Percentiles rank a stretch among this genome's conserved stretches.
These are phyloP conservation scores for Alloteropsis angusta DNA, from an alignment of 202 grass and related monocot species.

Conservation along the genomic window DNA sequence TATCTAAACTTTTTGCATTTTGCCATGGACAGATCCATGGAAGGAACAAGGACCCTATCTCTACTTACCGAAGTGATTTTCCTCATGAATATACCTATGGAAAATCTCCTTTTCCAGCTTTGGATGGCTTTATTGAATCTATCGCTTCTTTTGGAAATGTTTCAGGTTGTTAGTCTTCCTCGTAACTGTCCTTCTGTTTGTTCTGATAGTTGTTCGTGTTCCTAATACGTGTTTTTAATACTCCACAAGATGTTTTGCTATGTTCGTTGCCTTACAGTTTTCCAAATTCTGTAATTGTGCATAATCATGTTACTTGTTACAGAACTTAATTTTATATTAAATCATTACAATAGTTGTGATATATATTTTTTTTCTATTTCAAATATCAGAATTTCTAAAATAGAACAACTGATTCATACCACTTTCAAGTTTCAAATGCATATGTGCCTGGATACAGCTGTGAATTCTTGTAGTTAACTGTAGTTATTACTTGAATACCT, in stretches of 20 bases:
- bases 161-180: slow-evolving; percentile 58
- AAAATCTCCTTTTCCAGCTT: slow-evolving; percentile 86
- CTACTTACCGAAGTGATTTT: slow-evolving; percentile 65
- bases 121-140: slow-evolving; percentile 81
- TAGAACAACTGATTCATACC: background rate
- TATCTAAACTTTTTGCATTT: slow-evolving; percentile 3
- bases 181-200: background rate
- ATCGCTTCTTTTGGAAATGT: slow-evolving; percentile 70
- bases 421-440: background rate
- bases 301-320: background rate
- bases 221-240: background rate
- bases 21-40: slow-evolving; percentile 47
- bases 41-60: slow-evolving; percentile 27
- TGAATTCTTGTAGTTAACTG: background rate
- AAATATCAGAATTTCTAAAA: background rate
- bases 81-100: slow-evolving; percentile 39
- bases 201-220: background rate
- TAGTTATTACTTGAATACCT: background rate
- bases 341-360: background rate
- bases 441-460: background rate
- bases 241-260: background rate
- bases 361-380: background rate
- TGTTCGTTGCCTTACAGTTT: background rate
- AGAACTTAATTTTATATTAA: background rate
- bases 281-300: background rate